Evolutionary conservation across 2,329 filamentous ascomycete species (phyloP), one percentile per base, ranked within the genome.

Genomic region (Aspergillus tanneri): DNA sequence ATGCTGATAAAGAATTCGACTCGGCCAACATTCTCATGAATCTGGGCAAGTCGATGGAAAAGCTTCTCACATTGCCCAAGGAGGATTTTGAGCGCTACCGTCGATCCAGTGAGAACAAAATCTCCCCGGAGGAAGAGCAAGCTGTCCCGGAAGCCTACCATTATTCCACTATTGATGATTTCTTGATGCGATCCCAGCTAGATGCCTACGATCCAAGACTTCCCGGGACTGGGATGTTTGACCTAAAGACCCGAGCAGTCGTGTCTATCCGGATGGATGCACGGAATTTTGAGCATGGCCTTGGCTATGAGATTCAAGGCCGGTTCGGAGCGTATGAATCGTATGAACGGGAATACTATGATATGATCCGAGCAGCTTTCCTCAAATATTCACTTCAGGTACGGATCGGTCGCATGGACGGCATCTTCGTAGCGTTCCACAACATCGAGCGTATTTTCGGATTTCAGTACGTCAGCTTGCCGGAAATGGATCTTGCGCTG

Each of bases 371-470:
- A 44, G 83, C 91, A 1, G 93, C 92, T 0, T 92, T 99, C 72
- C 76, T 99, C 46, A 99, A 99, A 65, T 99, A 99, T 69, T 96
- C 91, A 8, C 77, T 99, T 23, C 93, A 99, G 71, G 95, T 92
- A 22, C 88, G 93, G 36, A 95, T 99, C 83, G 93, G 95, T 14
- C 85, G 91, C 41, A 99, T 99, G 95, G 92, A 99, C 65, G 93
- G 93, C 45, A 96, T 97, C 41, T 99, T 97, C 64, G 88, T 97
- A 18, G 93, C 93, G 2, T 99, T 85, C 66, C 93, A 99, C 75
- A 99, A 99, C 66, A 88, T 90, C 2, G 80, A 91, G 69, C 87
- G 91, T 46, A 95, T 99, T 41, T 99, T 99, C 65, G 93, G 93
- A 5, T 99, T 99, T 69, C 93, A 99, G 69, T 99, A 99, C 66